Percentiles rank a stretch among this genome's conserved stretches.
Conservation (phyloP, 2,329 filamentous ascomycete genomes). For the Sclerotinia spermophila region DNA sequence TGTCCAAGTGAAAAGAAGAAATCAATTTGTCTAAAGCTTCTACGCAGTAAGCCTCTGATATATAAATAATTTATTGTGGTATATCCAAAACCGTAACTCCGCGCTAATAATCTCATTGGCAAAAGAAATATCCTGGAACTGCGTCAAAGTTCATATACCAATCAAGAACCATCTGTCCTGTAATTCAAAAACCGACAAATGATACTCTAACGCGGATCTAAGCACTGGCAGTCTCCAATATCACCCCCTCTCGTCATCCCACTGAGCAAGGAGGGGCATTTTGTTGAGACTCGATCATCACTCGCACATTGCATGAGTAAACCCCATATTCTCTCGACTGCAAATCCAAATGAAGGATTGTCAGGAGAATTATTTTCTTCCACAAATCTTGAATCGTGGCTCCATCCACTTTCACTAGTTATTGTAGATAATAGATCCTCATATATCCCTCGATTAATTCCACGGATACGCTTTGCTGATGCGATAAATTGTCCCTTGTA, state of each 20-base stretch:
- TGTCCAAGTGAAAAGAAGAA: not conserved
- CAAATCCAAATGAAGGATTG: constrained; percentile 34
- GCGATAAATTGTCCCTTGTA: constrained; percentile 50
- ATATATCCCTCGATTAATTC: constrained; percentile 28
- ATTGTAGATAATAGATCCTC: constrained; percentile 26
- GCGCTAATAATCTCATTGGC: not conserved
- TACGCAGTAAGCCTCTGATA: not conserved
- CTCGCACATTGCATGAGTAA: constrained; percentile 33
- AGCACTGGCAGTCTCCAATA: constrained; percentile 32
- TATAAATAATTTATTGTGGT: not conserved
- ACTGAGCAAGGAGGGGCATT: constrained; percentile 77
- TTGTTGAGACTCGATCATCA: constrained; percentile 71
- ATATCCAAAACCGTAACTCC: not conserved
- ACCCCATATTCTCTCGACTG: constrained; percentile 33
- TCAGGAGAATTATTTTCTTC: constrained; percentile 22
- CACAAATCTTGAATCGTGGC: constrained; percentile 23
- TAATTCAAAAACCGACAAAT: not conserved
- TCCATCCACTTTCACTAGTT: constrained; percentile 28
- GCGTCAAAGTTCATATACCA: not conserved
- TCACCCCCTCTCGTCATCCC: constrained; percentile 55
- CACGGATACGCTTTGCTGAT: constrained; percentile 44
- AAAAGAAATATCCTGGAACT: not conserved
- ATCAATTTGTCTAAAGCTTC: not conserved
- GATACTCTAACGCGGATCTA: constrained; percentile 22
- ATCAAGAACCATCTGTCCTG: not conserved